Conservation (phyloP, 2,329 filamentous ascomycete genomes). For the Penicillium sp. region DNA sequence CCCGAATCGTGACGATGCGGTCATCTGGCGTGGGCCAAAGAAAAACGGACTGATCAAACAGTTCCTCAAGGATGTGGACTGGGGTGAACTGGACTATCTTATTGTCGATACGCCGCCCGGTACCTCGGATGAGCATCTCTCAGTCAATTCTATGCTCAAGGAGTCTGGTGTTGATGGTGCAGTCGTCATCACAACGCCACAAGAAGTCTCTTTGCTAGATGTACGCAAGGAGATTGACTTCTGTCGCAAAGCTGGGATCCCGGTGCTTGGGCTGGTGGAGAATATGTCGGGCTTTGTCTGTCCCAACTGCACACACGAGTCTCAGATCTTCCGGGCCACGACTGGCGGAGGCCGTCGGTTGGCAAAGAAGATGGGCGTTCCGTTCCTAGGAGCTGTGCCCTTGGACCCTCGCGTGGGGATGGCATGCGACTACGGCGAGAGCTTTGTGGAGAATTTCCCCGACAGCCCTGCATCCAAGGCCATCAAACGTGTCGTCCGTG, state of each 20-base stretch:
- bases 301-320: slow-evolving; percentile 74
- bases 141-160: slow-evolving; percentile 84
- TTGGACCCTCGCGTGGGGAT: slow-evolving; percentile 91
- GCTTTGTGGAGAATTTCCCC: slow-evolving; percentile 88
- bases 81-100: slow-evolving; percentile 90
- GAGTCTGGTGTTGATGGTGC: slow-evolving; percentile 91
- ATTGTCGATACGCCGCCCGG: slow-evolving; percentile 94
- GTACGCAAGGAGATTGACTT: slow-evolving; percentile 98
- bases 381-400: slow-evolving; percentile 83
- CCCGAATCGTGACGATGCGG: slow-evolving; percentile 83
- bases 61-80: slow-evolving; percentile 95
- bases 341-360: slow-evolving; percentile 79
- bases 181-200: slow-evolving; percentile 86
- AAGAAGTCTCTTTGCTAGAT: slow-evolving; percentile 86
- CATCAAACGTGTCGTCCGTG: slow-evolving; percentile 71
- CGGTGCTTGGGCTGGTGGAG: slow-evolving; percentile 82
- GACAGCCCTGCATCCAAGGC: slow-evolving; percentile 86
- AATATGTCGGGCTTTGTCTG: slow-evolving; percentile 99
- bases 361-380: slow-evolving; percentile 79
- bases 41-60: slow-evolving; percentile 98
- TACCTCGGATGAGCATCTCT: slow-evolving; percentile 90
- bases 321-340: slow-evolving; percentile 81
- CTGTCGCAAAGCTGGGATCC: slow-evolving; percentile 87
- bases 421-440: slow-evolving; percentile 96
- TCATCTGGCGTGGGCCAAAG: slow-evolving; percentile 97